Percentiles rank a stretch among this genome's conserved stretches.
Conservation (phyloP, 805 yeast genomes). For the Metschnikowia koreensis region DNA sequence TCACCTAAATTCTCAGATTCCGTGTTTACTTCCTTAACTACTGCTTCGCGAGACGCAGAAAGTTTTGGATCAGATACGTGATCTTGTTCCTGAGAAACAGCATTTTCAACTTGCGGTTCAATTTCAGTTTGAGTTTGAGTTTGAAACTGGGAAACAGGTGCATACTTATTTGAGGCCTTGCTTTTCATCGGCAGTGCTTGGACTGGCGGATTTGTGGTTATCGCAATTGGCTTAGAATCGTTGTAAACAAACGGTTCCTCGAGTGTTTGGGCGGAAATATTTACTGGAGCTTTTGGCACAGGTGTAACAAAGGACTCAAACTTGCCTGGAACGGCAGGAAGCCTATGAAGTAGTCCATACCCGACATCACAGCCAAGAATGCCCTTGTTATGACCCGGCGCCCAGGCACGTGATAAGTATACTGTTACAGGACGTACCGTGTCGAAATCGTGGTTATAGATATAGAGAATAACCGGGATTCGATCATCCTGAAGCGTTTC, state of each 20-base stretch:
- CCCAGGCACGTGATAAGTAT: constrained; percentile 63
- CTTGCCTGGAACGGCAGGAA: constrained; percentile 55
- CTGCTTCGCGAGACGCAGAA: too few relatives aligned
- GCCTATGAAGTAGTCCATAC: constrained; percentile 80
- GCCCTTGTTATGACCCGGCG: constrained; percentile 62
- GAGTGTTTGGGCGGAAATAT: neutral
- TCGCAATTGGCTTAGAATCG: neutral
- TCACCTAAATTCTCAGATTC: too few relatives aligned
- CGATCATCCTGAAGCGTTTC: constrained; percentile 32
- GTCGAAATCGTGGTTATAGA: constrained; percentile 86
- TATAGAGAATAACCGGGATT: constrained; percentile 47
- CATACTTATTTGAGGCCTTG: constrained; percentile 1
- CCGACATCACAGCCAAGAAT: constrained; percentile 93
- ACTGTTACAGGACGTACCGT: constrained; percentile 83
- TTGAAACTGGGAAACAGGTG: neutral
- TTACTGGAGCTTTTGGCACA: neutral
- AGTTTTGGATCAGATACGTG: too few relatives aligned
- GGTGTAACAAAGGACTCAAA: neutral
- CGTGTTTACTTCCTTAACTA: too few relatives aligned
- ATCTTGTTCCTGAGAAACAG: too few relatives aligned
- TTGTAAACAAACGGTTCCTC: neutral
- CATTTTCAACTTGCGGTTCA: too few relatives aligned
- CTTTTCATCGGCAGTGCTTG: neutral
- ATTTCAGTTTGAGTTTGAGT: neutral
- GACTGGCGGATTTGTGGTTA: neutral